Evolutionary conservation across 2,329 filamentous ascomycete species (phyloP).

Genomic region (Cyclaneusma minus): DNA sequence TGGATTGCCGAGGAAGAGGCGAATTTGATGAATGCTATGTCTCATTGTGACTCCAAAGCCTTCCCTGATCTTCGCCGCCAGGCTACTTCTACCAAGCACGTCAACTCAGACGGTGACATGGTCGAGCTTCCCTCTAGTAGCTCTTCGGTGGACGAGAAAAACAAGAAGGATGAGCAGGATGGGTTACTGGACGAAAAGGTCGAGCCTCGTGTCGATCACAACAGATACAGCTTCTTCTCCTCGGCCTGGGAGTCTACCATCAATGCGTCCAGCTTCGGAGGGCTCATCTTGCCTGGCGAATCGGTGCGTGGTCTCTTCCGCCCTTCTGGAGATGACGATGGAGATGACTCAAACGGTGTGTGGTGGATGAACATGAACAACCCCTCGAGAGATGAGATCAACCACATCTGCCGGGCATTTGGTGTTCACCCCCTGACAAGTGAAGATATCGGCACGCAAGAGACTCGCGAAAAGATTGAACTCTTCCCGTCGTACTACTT

Average conservation of each 20-base stretch:
- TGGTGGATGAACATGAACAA: slow-evolving; percentile 97
- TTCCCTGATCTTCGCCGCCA: slow-evolving; percentile 1
- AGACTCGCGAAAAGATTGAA: slow-evolving; percentile 96
- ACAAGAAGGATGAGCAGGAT: slow-evolving; percentile 23
- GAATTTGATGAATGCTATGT: slow-evolving; percentile 17
- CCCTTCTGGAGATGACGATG: slow-evolving; percentile 44
- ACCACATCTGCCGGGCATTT: slow-evolving; percentile 82
- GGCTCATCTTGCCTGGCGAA: slow-evolving; percentile 77
- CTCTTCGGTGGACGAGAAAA: slow-evolving; percentile 32
- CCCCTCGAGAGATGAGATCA: slow-evolving; percentile 76
- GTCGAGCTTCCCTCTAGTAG: slow-evolving; percentile 32
- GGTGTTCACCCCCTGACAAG: slow-evolving; percentile 89
- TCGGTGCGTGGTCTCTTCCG: slow-evolving; percentile 76
- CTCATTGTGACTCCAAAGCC: slow-evolving; percentile 10
- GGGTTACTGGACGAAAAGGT: slow-evolving; percentile 17
- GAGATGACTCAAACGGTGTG: slow-evolving; percentile 57
- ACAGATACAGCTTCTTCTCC: slow-evolving; percentile 93
- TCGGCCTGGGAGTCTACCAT: slow-evolving; percentile 89
- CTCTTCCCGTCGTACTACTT: slow-evolving; percentile 97
- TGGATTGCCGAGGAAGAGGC: slow-evolving; percentile 57
- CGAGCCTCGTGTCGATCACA: slow-evolving; percentile 36
- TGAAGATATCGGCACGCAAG: slow-evolving; percentile 90
- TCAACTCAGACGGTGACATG: slow-evolving; percentile 39
- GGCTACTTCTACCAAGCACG: slow-evolving; percentile 5
- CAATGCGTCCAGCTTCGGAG: slow-evolving; percentile 76